phyloP scores from a whole-genome alignment of 2,329 filamentous ascomycete genomes.

The Madurella mycetomatis region DNA sequence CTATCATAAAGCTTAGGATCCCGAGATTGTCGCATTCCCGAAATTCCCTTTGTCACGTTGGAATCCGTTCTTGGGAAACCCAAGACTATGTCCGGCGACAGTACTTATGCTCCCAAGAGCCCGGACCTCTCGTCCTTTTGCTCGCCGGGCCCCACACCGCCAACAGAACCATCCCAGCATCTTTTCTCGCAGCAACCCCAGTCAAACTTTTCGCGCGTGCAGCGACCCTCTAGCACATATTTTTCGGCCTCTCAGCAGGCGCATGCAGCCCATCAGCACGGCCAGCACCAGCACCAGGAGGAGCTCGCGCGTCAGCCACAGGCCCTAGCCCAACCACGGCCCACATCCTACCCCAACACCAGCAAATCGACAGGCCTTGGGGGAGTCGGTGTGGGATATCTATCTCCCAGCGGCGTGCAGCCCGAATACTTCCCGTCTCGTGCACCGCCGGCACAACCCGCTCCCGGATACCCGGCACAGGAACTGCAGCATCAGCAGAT shows the following conservation, averaged over 20 bases:
- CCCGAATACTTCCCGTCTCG: conserved; percentile 15
- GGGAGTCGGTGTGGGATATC: conserved; percentile 6
- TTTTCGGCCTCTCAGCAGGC: conserved; percentile 11
- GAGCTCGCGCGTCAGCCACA: conserved; percentile 14
- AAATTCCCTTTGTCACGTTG: background rate
- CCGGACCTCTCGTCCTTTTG: conserved; percentile 57
- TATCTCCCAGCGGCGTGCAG: conserved; percentile 3
- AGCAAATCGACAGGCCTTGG: conserved; percentile 1
- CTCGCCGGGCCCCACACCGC: conserved; percentile 33
- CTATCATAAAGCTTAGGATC: conserved; percentile 14
- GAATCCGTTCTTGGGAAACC: conserved; percentile 11
- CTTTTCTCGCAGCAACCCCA: conserved; percentile 31
- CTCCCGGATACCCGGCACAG: conserved; percentile 12
- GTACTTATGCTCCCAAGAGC: conserved; percentile 53
- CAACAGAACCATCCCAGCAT: conserved; percentile 30
- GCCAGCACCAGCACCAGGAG: conserved; percentile 22
- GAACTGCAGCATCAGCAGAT: conserved; percentile 3
- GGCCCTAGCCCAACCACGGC: conserved; percentile 7
- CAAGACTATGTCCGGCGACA: conserved; percentile 47
- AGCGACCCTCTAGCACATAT: conserved; percentile 17
- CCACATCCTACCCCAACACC: conserved; percentile 3
- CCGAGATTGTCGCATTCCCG: conserved; percentile 2
- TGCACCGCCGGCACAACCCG: conserved; percentile 9
- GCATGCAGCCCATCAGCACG: conserved; percentile 24
- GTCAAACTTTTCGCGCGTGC: conserved; percentile 27